Evolutionary conservation across 345 rosid species (phyloP).

Genomic region (Gossypium herbaceum): DNA sequence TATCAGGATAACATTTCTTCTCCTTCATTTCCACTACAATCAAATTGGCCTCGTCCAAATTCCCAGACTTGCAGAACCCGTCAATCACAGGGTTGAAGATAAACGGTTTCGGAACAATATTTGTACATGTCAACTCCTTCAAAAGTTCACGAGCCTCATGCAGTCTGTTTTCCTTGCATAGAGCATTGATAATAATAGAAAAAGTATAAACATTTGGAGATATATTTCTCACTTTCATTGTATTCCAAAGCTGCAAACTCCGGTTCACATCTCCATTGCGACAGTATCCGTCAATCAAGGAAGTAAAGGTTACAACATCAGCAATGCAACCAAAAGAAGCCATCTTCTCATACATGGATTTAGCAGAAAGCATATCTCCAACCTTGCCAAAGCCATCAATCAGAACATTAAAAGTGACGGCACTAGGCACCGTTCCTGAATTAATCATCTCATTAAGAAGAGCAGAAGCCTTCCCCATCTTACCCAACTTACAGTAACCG

Average conservation of each 20-base stretch:
- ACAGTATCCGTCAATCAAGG: conserved; percentile 81
- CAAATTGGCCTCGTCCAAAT: conserved; percentile 71
- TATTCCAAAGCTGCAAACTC: conserved; percentile 65
- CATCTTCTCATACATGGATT: conserved; percentile 49
- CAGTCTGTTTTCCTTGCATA: conserved; percentile 71
- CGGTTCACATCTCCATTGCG: conserved; percentile 59
- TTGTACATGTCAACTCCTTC: conserved; percentile 44
- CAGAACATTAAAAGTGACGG: conserved; percentile 66
- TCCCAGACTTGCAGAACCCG: conserved; percentile 89
- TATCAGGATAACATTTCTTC: conserved; percentile 77
- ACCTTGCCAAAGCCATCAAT: conserved; percentile 77
- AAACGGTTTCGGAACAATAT: conserved; percentile 56
- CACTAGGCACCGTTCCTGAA: conserved; percentile 46
- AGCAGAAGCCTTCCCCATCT: conserved; percentile 56
- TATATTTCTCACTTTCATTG: conserved; percentile 50
- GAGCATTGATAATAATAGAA: conserved; percentile 56
- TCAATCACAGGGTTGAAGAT: conserved; percentile 89
- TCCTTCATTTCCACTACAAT: conserved; percentile 69
- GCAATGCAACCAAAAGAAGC: conserved; percentile 46
- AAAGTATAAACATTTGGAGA: conserved; percentile 69
- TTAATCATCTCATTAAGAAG: conserved; percentile 58
- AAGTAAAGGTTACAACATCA: conserved; percentile 72
- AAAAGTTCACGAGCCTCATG: conserved; percentile 69
- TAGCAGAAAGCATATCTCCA: conserved; percentile 52
- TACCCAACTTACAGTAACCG: conserved; percentile 66